Evolutionary conservation across 177 flowering plant genomes (phyloP), one percentile per base, ranked within the genome.

Genomic region (Vitis hybrid): DNA sequence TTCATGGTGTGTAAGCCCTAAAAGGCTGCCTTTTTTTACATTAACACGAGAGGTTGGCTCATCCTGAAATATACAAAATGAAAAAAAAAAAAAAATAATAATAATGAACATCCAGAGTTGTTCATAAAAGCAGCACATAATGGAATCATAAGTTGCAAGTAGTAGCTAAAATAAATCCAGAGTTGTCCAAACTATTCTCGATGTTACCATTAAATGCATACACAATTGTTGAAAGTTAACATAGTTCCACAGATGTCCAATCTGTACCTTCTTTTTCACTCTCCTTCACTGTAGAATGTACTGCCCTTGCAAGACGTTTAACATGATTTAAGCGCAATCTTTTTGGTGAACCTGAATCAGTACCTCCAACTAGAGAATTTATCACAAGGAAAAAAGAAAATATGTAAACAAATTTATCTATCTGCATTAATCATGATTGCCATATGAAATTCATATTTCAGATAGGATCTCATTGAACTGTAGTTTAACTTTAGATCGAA

Each of bases 221-320:
- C 45, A 39, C 45, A 39, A 39, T 39, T 39, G 45, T 7, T 39
- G 8, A 39, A 39, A 39, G 45, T 14, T 61, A 5, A 61, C 50
- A 39, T 2, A 22, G 58, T 18, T 45, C 0, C 14, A 16, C 5
- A 18, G 10, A 56, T n/a, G 19, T 6, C 51, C 0, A 56, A 48
- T 33, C 51, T 7, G 2, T 57, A 74, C 77, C 77, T 65, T 68
- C 51, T 59, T n/a, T 49, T 48, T 55, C 45, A 61, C 4, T 56
- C 72, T 72, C 74, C 60, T 62, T 61, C 9, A n/a, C n/a, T 50
- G 22, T 16, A 73, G 73, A 49, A 67, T 67, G 70, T 16, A 65
- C 13, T 57, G 69, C 26, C 61, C 86, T 74, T 57, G 84, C 86
- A 51, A 83, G 75, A 29, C 75, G 75, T 62, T 83, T 83, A 8